These are phyloP conservation scores for Termitomyces sp. DNA, from an alignment of 768 basidiomycete species.

Conservation along the genomic window DNA sequence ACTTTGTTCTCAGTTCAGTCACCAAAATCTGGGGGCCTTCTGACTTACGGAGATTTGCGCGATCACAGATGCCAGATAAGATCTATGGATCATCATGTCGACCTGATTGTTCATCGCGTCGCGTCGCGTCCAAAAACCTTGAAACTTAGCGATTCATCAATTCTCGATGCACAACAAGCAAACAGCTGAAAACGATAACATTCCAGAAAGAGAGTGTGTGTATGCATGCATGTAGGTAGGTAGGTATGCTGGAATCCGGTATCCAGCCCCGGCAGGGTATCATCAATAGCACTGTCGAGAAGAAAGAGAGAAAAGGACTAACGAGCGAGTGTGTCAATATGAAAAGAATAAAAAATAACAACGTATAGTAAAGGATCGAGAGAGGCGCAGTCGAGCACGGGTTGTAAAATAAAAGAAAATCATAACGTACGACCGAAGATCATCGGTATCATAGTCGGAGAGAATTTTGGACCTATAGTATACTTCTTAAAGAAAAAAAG, in stretches of 20 bases:
- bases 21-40: too few species aligned
- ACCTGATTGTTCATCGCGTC: too few species aligned
- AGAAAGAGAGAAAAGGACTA: background rate
- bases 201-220: background rate
- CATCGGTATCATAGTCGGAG: background rate
- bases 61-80: too few species aligned
- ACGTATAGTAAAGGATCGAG: background rate
- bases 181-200: constrained; percentile 3
- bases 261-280: constrained; percentile 19
- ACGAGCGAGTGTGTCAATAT: background rate
- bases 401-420: background rate
- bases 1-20: too few species aligned
- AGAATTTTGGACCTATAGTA: background rate
- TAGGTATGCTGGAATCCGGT: constrained; percentile 8
- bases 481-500: background rate
- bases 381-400: constrained; percentile 8
- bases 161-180: background rate
- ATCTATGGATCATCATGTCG: too few species aligned
- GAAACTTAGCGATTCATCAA: too few species aligned
- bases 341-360: background rate
- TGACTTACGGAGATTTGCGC: too few species aligned
- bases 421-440: background rate
- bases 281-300: constrained; percentile 15
- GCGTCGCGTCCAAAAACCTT: too few species aligned
- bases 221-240: constrained; percentile 6